Evolutionary conservation across 139 green algal species (phyloP), one percentile per base, ranked within the genome.

Genomic region (Tetradesmus lagerheimii): DNA sequence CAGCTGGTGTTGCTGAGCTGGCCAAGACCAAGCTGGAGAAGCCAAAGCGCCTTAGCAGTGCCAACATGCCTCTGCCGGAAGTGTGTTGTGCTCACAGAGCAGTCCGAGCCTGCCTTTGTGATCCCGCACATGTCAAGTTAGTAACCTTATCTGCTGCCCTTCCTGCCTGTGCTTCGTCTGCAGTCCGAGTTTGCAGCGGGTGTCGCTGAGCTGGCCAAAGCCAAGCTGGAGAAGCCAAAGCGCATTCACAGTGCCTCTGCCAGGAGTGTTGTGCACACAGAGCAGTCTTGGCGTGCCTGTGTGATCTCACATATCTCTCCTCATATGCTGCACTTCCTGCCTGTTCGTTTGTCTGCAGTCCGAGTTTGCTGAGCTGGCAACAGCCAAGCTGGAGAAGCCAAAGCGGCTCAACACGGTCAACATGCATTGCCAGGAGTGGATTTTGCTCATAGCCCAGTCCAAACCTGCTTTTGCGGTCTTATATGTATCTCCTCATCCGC

Each of bases 161-260:
- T n/a, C n/a, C 20, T 80, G 18, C 2, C 31, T 50, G 15, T n/a
- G 20, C n/a, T n/a, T n/a, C 23, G 1, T 25, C 23, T 31, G 23
- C 45, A 89, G 86, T 67, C 89, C 37, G 91, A 94, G 88, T 94
- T 96, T 74, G n/a, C 39, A 47, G 83, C 75, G 34, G 92, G 92
- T 35, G 94, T 98, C 50, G 93, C 94, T 78, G 96, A 98, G 93
- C 91, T 98, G 80, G 88, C 90, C 35, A 97, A 97, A 80, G 82
- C 92, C 29, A 97, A 98, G 86, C 95, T 98, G 87, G 95, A 98
- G 93, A 94, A 94, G 89, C 95, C 95, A 38, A 98, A 98, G 92
- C 91, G 90, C 83, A 92, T 98, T 62, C 62, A 90, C 16, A n/a
- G 91, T 93, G 80, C 16, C 43, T 78, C 23, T 91, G 87, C n/a